Evolutionary conservation across 768 basidiomycete genomes (phyloP), one percentile per base, ranked within the genome.

Genomic region (Daedaleopsis nitida): DNA sequence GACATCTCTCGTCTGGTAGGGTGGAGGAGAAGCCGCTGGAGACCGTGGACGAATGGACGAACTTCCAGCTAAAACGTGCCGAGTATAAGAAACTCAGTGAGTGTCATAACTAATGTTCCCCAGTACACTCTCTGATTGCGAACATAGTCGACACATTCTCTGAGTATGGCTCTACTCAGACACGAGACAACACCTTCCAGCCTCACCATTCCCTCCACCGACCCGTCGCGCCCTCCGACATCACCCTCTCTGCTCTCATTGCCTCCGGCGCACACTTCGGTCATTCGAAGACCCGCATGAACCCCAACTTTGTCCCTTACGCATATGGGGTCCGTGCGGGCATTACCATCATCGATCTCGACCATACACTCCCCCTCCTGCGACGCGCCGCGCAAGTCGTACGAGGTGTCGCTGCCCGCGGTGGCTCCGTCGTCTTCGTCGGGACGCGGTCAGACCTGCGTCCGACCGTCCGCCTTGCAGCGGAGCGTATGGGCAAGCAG

Each of bases 251-350:
- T 2, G 89, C 95, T 50, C 86, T 99, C 63, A 78, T 98, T 45
- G 96, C 97, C 1, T 82, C 95, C 14, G 94, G 94, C 24, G 96
- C 97, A 16, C 96, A 98, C 72, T 86, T 98, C 48, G 97, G 97
- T 8, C 96, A 98, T 72, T 83, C 91, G 37, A 82, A 84, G 42
- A 81, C 87, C 5, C 84, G 93, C 66, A 88, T 96, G 81, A 92
- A 94, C 73, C 88, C 93, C 32, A 91, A 92, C 72, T 95, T 94
- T 68, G 79, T 89, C 67, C 92, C 96, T 34, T 96, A 95, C 73
- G 88, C 96, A 38, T 98, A 97, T 72, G 97, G 96, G 62, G 85
- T 86, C 16, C 92, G 97, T 57, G 85, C 93, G 47, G 92, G 90
- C 14, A 83, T 98, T 66, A 92, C 93, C 51, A 82, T 98, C 73